A percentile compares a stretch with the other conserved stretches of the same genome.
phyloP scores from a whole-genome alignment of 768 basidiomycete genomes.

The Tephrocybe sp. region DNA sequence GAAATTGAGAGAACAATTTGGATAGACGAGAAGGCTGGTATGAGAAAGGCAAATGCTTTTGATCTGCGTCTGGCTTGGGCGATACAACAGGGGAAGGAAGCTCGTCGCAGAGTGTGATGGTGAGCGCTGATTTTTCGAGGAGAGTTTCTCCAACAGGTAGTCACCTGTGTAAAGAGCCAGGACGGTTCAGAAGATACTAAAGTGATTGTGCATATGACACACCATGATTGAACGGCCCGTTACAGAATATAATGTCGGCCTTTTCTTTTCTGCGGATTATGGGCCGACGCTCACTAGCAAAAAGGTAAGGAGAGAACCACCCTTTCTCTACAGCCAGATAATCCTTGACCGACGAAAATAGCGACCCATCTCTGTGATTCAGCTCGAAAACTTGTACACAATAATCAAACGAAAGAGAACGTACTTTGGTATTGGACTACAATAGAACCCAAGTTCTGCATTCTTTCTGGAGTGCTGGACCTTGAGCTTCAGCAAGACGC shows the following conservation, averaged over 20 bases:
- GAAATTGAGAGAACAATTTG: too few relatives aligned
- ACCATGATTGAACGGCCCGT: slow-evolving; percentile 62
- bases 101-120: slow-evolving; percentile 43
- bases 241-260: slow-evolving; percentile 64
- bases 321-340: slow-evolving; percentile 63
- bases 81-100: slow-evolving; percentile 20
- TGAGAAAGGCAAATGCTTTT: slow-evolving; percentile 20
- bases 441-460: slow-evolving; percentile 58
- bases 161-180: slow-evolving; percentile 39
- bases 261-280: slow-evolving; percentile 60
- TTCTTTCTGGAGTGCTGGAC: slow-evolving; percentile 57
- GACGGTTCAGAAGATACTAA: background rate
- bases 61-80: slow-evolving; percentile 11
- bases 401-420: slow-evolving; percentile 15
- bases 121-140: slow-evolving; percentile 50
- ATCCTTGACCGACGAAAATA: slow-evolving; percentile 60
- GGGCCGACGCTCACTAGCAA: slow-evolving; percentile 57
- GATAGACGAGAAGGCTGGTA: slow-evolving; percentile 11
- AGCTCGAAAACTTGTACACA: background rate
- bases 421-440: slow-evolving; percentile 56
- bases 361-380: too few relatives aligned
- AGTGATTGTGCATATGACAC: slow-evolving; percentile 7
- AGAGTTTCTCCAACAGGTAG: slow-evolving; percentile 57
- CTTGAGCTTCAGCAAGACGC: slow-evolving; percentile 55
- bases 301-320: slow-evolving; percentile 68